Evolutionary conservation across 371 early-diverging fungal species (phyloP).

Genomic region (Rhizomucor miehei): DNA sequence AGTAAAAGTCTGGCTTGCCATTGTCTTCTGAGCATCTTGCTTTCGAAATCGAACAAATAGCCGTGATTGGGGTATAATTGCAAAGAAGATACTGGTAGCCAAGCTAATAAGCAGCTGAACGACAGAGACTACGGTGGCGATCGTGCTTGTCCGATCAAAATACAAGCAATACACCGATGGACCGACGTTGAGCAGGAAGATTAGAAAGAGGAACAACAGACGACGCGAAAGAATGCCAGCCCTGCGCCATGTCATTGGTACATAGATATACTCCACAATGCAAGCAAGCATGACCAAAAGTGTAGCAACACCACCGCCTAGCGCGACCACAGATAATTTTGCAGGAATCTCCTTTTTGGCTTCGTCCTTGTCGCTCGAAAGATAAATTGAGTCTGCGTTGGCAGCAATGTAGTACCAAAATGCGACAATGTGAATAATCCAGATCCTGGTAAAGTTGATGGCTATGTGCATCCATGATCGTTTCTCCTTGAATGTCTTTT

Average conservation of each 20-base stretch:
- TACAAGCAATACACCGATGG: slow-evolving; percentile 63
- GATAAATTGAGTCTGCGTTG: slow-evolving; percentile 64
- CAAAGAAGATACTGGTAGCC: slow-evolving; percentile 60
- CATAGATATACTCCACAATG: slow-evolving; percentile 67
- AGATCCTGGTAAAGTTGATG: slow-evolving; percentile 81
- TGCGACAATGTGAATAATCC: slow-evolving; percentile 78
- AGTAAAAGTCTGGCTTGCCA: slow-evolving; percentile 71
- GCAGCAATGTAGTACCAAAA: slow-evolving; percentile 81
- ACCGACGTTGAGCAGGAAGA: slow-evolving; percentile 60
- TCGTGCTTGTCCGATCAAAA: slow-evolving; percentile 35
- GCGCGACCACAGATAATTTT: slow-evolving; percentile 59
- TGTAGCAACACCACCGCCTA: slow-evolving; percentile 71
- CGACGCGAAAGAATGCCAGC: slow-evolving; percentile 62
- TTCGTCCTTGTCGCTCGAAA: slow-evolving; percentile 15
- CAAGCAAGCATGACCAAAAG: slow-evolving; percentile 63
- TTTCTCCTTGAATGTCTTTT: slow-evolving; percentile 83
- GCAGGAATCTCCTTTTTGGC: slow-evolving; percentile 40
- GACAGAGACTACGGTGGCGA: slow-evolving; percentile 52
- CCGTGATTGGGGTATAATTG: slow-evolving; percentile 52
- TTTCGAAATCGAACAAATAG: slow-evolving; percentile 27
- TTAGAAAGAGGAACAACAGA: slow-evolving; percentile 51
- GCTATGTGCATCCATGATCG: slow-evolving; percentile 81
- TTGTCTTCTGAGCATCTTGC: slow-evolving; percentile 36
- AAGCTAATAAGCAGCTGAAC: slow-evolving; percentile 66
- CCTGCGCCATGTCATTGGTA: slow-evolving; percentile 58